Conservation (phyloP, 2,329 filamentous ascomycete genomes). For the Calonectria honghensis region DNA sequence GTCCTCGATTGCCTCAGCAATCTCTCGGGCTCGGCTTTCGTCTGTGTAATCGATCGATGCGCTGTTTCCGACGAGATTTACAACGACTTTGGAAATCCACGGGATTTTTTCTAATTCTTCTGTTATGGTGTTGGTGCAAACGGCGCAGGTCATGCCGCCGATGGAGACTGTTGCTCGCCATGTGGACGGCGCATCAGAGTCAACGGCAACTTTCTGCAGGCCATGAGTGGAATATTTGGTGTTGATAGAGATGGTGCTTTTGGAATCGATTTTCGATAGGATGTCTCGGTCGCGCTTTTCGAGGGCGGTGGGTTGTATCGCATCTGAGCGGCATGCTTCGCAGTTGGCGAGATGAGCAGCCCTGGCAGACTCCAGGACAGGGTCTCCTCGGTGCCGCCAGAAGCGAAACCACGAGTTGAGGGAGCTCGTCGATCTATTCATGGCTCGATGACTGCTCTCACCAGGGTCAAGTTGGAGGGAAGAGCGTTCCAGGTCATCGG, state of each 20-base stretch:
- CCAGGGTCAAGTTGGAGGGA: constrained; percentile 48
- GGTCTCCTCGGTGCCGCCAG: constrained; percentile 53
- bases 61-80: constrained; percentile 82
- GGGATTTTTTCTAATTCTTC: constrained; percentile 73
- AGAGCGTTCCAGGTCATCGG: constrained; percentile 54
- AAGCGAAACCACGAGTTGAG: constrained; percentile 58
- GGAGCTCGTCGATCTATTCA: constrained; percentile 47
- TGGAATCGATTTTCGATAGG: constrained; percentile 38
- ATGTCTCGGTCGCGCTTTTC: constrained; percentile 37
- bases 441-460: constrained; percentile 48
- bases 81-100: constrained; percentile 74
- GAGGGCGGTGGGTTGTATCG: constrained; percentile 8
- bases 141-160: constrained; percentile 83
- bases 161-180: constrained; percentile 76
- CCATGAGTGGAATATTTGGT: constrained; percentile 37
- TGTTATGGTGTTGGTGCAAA: constrained; percentile 79
- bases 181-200: constrained; percentile 23
- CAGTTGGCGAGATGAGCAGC: constrained; percentile 63
- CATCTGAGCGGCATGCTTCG: constrained; percentile 57
- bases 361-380: constrained; percentile 50
- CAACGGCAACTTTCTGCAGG: constrained; percentile 52
- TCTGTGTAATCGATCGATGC: constrained; percentile 75
- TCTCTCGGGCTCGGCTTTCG: constrained; percentile 55
- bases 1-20: constrained; percentile 72
- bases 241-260: constrained; percentile 34